Evolutionary conservation across 805 yeast genomes (phyloP).

Genomic region (Trichomonascus vanleenenianus): DNA sequence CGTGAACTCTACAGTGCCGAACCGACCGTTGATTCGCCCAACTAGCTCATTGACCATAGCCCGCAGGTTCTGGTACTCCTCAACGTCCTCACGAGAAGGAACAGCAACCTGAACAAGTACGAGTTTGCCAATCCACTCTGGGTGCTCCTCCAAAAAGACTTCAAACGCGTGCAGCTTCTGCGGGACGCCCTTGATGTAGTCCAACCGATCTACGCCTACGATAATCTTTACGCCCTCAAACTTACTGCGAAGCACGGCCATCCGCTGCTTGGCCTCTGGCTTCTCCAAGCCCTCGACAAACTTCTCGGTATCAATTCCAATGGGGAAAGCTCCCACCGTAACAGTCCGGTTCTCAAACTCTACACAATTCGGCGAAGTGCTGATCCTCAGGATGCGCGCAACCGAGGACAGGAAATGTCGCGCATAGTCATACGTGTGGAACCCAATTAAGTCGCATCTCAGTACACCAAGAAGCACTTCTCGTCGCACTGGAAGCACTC

Average conservation of each 20-base stretch:
- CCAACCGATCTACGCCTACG: constrained; percentile 94
- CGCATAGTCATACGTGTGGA: constrained; percentile 98
- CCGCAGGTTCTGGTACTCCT: constrained; percentile 89
- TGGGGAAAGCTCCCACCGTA: constrained; percentile 95
- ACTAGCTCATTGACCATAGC: constrained; percentile 94
- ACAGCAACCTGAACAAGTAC: constrained; percentile 95
- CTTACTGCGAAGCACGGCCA: constrained; percentile 53
- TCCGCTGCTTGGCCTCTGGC: constrained; percentile 55
- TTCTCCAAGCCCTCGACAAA: constrained; percentile 71
- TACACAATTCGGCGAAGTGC: constrained; percentile 87
- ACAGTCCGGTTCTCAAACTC: constrained; percentile 69
- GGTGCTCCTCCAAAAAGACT: constrained; percentile 83
- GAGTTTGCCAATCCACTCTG: constrained; percentile 97
- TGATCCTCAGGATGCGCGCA: constrained; percentile 70
- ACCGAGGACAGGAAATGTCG: constrained; percentile 91
- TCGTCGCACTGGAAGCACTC: constrained; percentile 90
- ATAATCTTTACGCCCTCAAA: constrained; percentile 74
- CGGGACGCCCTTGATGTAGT: constrained; percentile 96
- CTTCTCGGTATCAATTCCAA: constrained; percentile 93
- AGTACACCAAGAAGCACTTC: constrained; percentile 88
- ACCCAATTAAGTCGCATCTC: constrained; percentile 91
- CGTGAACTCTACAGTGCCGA: constrained; percentile 94
- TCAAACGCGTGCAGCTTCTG: constrained; percentile 96
- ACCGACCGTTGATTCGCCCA: constrained; percentile 92
- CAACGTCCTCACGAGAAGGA: constrained; percentile 96